Base-by-base conservation (phyloP, 805 yeast species). In the Monosporozyma servazzii region DNA sequence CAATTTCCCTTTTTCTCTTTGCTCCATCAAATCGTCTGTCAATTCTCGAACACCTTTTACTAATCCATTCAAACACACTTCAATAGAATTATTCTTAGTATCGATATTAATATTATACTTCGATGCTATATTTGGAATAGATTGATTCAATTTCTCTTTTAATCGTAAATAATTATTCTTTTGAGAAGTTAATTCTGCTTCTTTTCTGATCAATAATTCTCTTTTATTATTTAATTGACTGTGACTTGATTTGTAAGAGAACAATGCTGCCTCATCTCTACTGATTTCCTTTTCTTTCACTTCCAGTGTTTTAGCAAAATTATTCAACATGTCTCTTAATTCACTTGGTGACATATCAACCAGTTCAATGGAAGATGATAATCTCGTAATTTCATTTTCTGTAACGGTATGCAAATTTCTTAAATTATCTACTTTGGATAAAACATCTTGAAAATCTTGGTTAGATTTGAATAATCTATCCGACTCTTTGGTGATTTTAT, bases 361-460 rank as follows among this genome's bases (percentile, higher is more conserved):
- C 2, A 56, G 23, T 31, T 64, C 63, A 11, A 63, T 57, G 2
- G 65, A 55, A 13, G 48, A 45, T 9, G 53, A 30, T 3, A 88
- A 62, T 45, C 86, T 72, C 9, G 67, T 65, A 3, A 81, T 73
- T 54, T 82, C 86, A 17, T 77, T 79, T 2, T 58, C 54, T 3
- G 80, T 63, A 1, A 80, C 71, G 9, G 61, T 60, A 52, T 72
- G 71, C 46, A 76, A 75, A 48, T 78, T 78, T 36, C 71, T 69
- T 45, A 85, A 62, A 48, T 78, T 79, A 40, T 84, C 87, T 21
- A 82, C 66, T 54, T 78, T 78, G 29, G 85, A 81, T 20, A 90
- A 63, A 0, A 81, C 79, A 53, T 81, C 75, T 62, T 88, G 96
- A 63, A 84, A 90, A 52, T 85, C 84, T 63, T 88, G 96, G 61